A percentile compares a stretch with the other conserved stretches of the same genome.
These are phyloP conservation scores for Lanmaoa rubissima DNA, from an alignment of 768 basidiomycete species.

Conservation along the genomic window DNA sequence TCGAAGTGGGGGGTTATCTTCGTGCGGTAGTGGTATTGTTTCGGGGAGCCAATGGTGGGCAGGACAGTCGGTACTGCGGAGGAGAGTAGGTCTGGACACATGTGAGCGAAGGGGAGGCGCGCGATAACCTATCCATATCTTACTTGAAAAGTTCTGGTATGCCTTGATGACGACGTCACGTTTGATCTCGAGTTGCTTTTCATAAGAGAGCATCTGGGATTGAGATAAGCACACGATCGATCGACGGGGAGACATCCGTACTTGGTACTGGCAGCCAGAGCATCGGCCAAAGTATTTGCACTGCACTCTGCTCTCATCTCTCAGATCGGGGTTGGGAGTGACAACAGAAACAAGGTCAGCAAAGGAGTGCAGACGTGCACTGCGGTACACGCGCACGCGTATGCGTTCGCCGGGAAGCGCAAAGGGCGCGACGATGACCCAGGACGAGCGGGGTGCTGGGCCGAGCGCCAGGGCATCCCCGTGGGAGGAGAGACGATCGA, in stretches of 20 bases:
- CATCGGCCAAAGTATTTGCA: slow-evolving; percentile 91
- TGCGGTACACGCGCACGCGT: slow-evolving; percentile 67
- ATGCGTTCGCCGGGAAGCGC: slow-evolving; percentile 82
- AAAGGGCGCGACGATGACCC: slow-evolving; percentile 85
- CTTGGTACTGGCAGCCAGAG: slow-evolving; percentile 95
- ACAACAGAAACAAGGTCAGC: slow-evolving; percentile 72
- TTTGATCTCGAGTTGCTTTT: slow-evolving; percentile 83
- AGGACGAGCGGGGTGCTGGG: slow-evolving; percentile 49
- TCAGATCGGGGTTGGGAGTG: slow-evolving; percentile 56
- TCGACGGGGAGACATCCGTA: slow-evolving; percentile 24
- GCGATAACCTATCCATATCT: not conserved
- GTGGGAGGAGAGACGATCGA: slow-evolving; percentile 60
- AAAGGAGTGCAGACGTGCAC: slow-evolving; percentile 67
- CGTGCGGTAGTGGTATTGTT: slow-evolving; percentile 90
- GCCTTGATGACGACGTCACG: slow-evolving; percentile 83
- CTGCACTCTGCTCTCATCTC: slow-evolving; percentile 62
- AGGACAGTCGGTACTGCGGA: slow-evolving; percentile 61
- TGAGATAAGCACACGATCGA: not conserved
- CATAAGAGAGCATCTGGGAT: slow-evolving; percentile 79
- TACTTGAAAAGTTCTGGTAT: slow-evolving; percentile 67
- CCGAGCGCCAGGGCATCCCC: slow-evolving; percentile 64
- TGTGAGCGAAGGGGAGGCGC: slow-evolving; percentile 27
- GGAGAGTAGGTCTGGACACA: slow-evolving; percentile 44
- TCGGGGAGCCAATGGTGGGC: slow-evolving; percentile 80
- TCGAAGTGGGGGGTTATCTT: slow-evolving; percentile 98